Base-by-base conservation (phyloP, 306 rosid genomes). In the Aeschynomene evenia region DNA sequence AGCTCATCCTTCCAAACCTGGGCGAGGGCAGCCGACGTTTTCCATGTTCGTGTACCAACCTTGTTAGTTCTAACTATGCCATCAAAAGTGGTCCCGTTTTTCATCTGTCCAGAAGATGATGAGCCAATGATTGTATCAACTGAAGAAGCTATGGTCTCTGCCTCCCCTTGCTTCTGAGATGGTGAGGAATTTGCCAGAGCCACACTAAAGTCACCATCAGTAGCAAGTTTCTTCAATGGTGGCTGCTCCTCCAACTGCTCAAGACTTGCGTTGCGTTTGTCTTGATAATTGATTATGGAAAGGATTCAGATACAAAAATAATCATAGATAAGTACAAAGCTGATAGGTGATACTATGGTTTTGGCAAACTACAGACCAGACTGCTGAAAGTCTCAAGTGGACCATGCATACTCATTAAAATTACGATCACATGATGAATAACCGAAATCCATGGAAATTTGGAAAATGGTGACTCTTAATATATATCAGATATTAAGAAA, bases 1-100 rank as follows among this genome's bases (percentile, higher is more conserved):
- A 90, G 88, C 66, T 87, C 94, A 13, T 85, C 86, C 75, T 80
- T 90, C 91, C 94, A 90, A 60, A 90, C 76, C 73, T 85, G 96
- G 24, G 70, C n/a, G 18, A 90, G 94, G 54, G 79, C 52, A 68
- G 96, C 81, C n/a, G 83, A 77, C 58, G 66, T 73, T 37, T 80
- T 75, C 7, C 59, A 58, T 48, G 83, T 36, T 48, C 34, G 80
- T 57, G 57, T 75, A 61, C 60, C 76, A 39, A 19, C 75, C 39
- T 9, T 21, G 43, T 36, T 74, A 34, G 39, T 69, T 84, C 26
- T 66, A 60, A 60, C 61, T 23, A 59, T 50, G 6, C 43, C 59
- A 14, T 71, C 76, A 66, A n/a, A 36, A 60, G 58, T 29, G 45
- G 62, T 73, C 15, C 71, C 70, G 62, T 31, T 75, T 36, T 70